A percentile compares a stretch with the other conserved stretches of the same genome.
These are phyloP conservation scores for Phialophora macrospora DNA, from an alignment of 2,329 filamentous ascomycete genomes.

Conservation along the genomic window DNA sequence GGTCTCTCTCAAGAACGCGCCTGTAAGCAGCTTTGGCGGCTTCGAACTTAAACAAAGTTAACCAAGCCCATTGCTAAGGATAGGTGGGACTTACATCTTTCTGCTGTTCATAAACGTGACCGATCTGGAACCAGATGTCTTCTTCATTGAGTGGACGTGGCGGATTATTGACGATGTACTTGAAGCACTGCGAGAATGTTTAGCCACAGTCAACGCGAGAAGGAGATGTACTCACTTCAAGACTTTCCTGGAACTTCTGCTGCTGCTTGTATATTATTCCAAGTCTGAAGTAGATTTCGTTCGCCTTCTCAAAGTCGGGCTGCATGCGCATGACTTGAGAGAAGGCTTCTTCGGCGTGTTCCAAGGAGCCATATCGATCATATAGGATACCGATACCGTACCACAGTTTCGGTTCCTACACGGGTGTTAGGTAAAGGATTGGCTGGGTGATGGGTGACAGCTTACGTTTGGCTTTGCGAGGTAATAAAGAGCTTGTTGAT, in stretches of 20 bases:
- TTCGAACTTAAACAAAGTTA: conserved; percentile 71
- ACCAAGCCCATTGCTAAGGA: conserved; percentile 39
- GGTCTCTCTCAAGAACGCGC: conserved; percentile 89
- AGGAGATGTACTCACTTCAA: conserved; percentile 68
- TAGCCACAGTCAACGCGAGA: conserved; percentile 20
- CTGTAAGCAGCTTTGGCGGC: conserved; percentile 90
- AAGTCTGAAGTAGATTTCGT: conserved; percentile 97
- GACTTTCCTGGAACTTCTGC: conserved; percentile 86
- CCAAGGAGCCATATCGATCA: conserved; percentile 91
- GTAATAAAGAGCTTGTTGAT: conserved; percentile 93
- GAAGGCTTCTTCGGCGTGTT: conserved; percentile 97
- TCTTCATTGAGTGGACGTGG: conserved; percentile 92
- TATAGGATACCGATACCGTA: conserved; percentile 98
- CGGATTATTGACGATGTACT: conserved; percentile 93
- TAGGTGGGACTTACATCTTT: conserved; percentile 79
- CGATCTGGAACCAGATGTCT: conserved; percentile 99
- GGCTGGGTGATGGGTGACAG: conserved; percentile 22
- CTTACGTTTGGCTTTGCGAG: conserved; percentile 87
- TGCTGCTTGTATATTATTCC: conserved; percentile 99
- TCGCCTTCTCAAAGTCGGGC: conserved; percentile 96
- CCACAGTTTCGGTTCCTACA: conserved; percentile 92
- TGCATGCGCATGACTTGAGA: conserved; percentile 99
- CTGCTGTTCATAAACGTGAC: conserved; percentile 97
- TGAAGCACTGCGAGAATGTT: conserved; percentile 74
- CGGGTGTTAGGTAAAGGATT: conserved; percentile 14